Evolutionary conservation across 495 filamentous ascomycete genomes (phyloP), one percentile per base, ranked within the genome.

Genomic region (Hyaloscypha variabilis): DNA sequence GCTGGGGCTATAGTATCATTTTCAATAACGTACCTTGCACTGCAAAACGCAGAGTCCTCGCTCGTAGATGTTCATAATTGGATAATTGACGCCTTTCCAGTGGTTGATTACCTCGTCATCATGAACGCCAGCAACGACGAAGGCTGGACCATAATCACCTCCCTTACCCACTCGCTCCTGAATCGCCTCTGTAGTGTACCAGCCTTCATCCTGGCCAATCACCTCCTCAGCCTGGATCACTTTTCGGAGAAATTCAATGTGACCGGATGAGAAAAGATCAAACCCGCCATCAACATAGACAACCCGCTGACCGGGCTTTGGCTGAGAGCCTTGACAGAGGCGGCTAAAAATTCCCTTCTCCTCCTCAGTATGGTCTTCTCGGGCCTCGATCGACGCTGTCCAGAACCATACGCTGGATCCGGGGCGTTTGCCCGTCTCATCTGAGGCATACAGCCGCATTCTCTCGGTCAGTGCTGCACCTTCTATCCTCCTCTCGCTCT

Each of bases 31-130:
- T 82, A 95, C 93, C 69, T 87, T 86, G 75, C 95, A 99, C 70
- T 98, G 95, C 34, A 97, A 83, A 49, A 97, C 95, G 75, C 95
- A 98, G 24, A 99, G 87, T 6, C 92, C 92, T 57, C 95, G 88
- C 82, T 99, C 95, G 71, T 93, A 96, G 46, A 98, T 92, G 78
- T 97, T 97, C 95, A 98, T 99, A 74, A 99, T 97, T 1, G 95
- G 95, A 74, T 97, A 98, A 76, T 99, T 99, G 67, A 97, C 79
- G 11, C 96, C 94, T 78, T 98, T 97, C 90, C 91, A 94, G 69
- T 88, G 76, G 76, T 98, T 98, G 73, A 99, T 95, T 50, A 94
- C 93, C 66, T 88, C 84, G 76, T 99, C 95, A 72, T 96, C 90
- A 73, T 99, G 96, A 29, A 99, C 87, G 28, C 95, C 95, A 6